phyloP scores from a whole-genome alignment of 148 eudicot species.

The Suaeda aralocaspica region DNA sequence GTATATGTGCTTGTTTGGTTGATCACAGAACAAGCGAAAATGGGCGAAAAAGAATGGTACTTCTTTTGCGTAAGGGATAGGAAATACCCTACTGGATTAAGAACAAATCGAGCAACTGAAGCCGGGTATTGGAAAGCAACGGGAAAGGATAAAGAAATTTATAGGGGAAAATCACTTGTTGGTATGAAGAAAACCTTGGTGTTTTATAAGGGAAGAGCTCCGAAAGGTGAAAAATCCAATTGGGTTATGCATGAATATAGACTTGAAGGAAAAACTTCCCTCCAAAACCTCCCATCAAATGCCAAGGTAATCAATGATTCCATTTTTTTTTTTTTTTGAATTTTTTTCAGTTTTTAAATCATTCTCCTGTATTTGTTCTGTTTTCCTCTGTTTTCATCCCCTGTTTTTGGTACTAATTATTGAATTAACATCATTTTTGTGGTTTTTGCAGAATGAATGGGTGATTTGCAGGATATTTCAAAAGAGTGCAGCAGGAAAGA shows the following conservation, averaged over 20 bases:
- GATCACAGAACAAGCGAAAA: constrained; percentile 45
- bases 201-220: constrained; percentile 61
- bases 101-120: constrained; percentile 61
- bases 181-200: constrained; percentile 70
- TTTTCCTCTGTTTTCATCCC: constrained; percentile 13
- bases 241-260: constrained; percentile 67
- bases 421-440: background rate
- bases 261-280: constrained; percentile 39
- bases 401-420: constrained; percentile 3
- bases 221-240: constrained; percentile 54
- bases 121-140: constrained; percentile 74
- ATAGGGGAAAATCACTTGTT: constrained; percentile 42
- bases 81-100: constrained; percentile 56
- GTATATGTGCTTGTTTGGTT: background rate
- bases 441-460: constrained; percentile 54
- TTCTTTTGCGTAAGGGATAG: constrained; percentile 56
- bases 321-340: no score
- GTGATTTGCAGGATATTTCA: constrained; percentile 61
- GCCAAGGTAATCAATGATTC: constrained; percentile 19
- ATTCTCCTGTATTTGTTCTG: constrained; percentile 2
- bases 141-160: constrained; percentile 61
- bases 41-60: constrained; percentile 68
- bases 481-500: constrained; percentile 45
- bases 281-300: constrained; percentile 31
- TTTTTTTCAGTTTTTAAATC: background rate